phyloP scores from a whole-genome alignment of 2,329 filamentous ascomycete species.

The Pyrenochaeta sp. region DNA sequence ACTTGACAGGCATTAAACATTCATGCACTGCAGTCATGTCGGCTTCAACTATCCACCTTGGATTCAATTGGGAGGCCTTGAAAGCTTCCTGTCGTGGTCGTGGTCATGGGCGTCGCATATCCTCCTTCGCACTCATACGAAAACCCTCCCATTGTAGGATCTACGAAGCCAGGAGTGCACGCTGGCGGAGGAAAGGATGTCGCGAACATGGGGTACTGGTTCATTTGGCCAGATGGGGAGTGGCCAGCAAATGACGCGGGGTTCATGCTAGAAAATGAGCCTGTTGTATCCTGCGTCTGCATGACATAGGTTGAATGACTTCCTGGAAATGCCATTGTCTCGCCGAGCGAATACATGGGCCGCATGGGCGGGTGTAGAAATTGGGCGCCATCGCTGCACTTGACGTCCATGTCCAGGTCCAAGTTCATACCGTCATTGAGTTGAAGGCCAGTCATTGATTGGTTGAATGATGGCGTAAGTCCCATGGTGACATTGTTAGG shows the following conservation, averaged over 20 bases:
- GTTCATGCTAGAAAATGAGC: slow-evolving; percentile 3
- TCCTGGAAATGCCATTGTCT: slow-evolving; percentile 11
- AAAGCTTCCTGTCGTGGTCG: slow-evolving; percentile 9
- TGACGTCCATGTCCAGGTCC: slow-evolving; percentile 17
- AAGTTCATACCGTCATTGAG: slow-evolving; percentile 3
- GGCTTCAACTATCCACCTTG: slow-evolving; percentile 1
- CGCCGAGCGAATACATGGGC: slow-evolving; percentile 4
- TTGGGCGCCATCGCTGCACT: slow-evolving; percentile 6
- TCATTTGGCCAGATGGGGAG: slow-evolving; percentile 7
- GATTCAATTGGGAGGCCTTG: slow-evolving; percentile 14
- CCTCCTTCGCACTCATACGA: slow-evolving; percentile 6
- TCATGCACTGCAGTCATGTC: slow-evolving; percentile 2
- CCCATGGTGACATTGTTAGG: slow-evolving; percentile 1
- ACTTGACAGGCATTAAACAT: not conserved
- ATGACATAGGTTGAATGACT: slow-evolving; percentile 8
- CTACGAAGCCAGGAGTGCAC: slow-evolving; percentile 5
- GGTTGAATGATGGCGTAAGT: slow-evolving; percentile 13
- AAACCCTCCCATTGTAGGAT: slow-evolving; percentile 1
- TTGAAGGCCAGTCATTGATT: slow-evolving; percentile 9
- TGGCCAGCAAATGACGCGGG: slow-evolving; percentile 2
- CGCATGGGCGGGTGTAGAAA: slow-evolving; percentile 3
- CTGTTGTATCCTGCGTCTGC: not conserved
- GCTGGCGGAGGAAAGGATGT: slow-evolving; percentile 7
- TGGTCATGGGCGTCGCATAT: slow-evolving; percentile 4
- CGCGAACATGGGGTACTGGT: slow-evolving; percentile 12